Evolutionary conservation across 2,329 filamentous ascomycete genomes (phyloP).

Genomic region (Dothidotthia symphoricarpi): DNA sequence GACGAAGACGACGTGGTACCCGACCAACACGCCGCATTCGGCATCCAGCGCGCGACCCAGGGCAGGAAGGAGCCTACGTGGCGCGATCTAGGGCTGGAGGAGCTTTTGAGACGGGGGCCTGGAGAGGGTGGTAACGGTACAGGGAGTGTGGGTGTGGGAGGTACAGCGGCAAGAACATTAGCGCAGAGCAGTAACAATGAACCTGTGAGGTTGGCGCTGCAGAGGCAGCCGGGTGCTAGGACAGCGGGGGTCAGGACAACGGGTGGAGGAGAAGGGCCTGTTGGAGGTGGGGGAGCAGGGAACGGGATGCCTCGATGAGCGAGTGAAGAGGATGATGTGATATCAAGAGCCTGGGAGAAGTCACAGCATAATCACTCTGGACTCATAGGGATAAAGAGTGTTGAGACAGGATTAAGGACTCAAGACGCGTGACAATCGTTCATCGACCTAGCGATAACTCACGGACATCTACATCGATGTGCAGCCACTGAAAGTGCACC

Average conservation of each 20-base stretch:
- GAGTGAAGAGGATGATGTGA: too few relatives aligned
- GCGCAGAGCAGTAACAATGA: conserved; percentile 20
- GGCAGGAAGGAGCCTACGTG: conserved; percentile 68
- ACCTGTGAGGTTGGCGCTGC: conserved; percentile 31
- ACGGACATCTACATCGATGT: too few relatives aligned
- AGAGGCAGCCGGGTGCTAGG: conserved; percentile 32
- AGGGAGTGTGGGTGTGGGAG: conserved; percentile 7
- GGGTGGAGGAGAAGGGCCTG: conserved; percentile 10
- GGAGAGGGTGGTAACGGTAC: conserved; percentile 14
- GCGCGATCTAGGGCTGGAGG: conserved; percentile 73
- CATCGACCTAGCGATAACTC: too few relatives aligned
- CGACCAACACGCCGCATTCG: conserved; percentile 84
- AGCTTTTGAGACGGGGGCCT: conserved; percentile 66
- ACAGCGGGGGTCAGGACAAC: conserved; percentile 7
- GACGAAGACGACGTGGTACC: conserved; percentile 87
- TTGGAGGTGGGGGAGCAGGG: conserved; percentile 21
- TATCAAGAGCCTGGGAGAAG: too few relatives aligned
- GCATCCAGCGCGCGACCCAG: conserved; percentile 78
- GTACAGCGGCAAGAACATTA: conserved; percentile 6
- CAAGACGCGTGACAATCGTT: too few relatives aligned
- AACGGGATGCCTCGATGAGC: conserved; percentile 39
- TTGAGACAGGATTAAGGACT: too few relatives aligned
- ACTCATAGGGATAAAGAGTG: too few relatives aligned
- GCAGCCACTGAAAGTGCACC: too few relatives aligned
- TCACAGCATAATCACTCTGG: too few relatives aligned